Conservation (phyloP, 2,329 filamentous ascomycete genomes). For the Penicillium nordicum region DNA sequence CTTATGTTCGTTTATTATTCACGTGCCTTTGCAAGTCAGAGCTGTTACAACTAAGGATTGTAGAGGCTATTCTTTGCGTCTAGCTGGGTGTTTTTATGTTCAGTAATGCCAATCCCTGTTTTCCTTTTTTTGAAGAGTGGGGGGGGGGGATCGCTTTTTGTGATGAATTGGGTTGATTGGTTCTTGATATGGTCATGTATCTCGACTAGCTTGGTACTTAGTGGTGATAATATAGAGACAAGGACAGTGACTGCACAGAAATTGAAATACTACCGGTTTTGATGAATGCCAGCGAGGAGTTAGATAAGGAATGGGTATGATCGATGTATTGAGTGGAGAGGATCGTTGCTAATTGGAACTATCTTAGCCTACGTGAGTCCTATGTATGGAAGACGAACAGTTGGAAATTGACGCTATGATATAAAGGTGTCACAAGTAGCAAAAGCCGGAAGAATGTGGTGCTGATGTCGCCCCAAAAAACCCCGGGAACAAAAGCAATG, state of each 20-base stretch:
- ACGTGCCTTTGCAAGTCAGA: background rate
- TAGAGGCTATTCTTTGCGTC: background rate
- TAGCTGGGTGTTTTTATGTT: accelerated
- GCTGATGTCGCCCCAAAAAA: no score
- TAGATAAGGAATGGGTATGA: background rate
- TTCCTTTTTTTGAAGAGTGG: no score
- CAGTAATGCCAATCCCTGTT: accelerated
- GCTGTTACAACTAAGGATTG: background rate
- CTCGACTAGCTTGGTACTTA: background rate
- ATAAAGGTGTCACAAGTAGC: background rate
- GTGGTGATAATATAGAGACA: background rate
- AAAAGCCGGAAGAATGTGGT: no score
- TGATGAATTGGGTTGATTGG: background rate
- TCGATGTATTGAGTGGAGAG: no score
- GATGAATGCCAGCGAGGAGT: accelerated
- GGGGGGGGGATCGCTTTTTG: accelerated
- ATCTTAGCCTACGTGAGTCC: no score
- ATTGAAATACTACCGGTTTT: no score
- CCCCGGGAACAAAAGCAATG: no score
- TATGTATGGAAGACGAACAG: background rate
- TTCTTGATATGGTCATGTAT: background rate
- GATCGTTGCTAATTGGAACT: no score
- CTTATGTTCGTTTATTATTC: background rate
- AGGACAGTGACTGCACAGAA: no score
- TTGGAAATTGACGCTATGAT: background rate